Evolutionary conservation across 768 basidiomycete species (phyloP), one percentile per base, ranked within the genome.

Genomic region (Lepiota subincarnata): DNA sequence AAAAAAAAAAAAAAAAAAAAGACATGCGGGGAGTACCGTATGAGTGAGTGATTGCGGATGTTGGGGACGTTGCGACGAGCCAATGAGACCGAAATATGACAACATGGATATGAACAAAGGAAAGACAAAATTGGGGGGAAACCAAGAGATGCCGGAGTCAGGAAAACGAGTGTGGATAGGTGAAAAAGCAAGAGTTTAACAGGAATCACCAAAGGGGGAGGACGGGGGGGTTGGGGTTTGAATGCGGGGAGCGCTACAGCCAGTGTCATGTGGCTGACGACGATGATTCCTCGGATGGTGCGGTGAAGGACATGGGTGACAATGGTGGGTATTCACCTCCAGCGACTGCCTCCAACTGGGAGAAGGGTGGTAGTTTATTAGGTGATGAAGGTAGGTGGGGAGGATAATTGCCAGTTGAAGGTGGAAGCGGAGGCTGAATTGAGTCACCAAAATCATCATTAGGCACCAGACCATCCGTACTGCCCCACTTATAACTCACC

Each of bases 281-380:
- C 19, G 53, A 70, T 73, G 73, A 58, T 72, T 81, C 69, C 72
- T 66, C 75, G 62, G 71, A 60, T 61, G 72, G 68, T 69, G 78
- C 67, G 48, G 69, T 70, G 55, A 89, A 85, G 35, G 86, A 80
- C 84, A 89, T 87, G 14, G 86, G 86, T 37, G 86, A 87, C 40
- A 85, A 68, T n/a, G 86, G 83, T 38, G 84, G 77, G 56, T 75
- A 82, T 64, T 87, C 87, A 51, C 86, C 82, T 56, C 86, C 89
- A 48, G 90, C 91, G 49, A 91, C 83, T 41, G 90, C 92, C 60
- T 89, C 89, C 53, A 93, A 74, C 53, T 89, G 81, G 26, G 89
- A 83, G 62, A 89, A 92, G 8, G 90, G 87, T 39, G 88, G 88
- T 41, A 90, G 73, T 35, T 82, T 64, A 52, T 78, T 78, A 57